Evolutionary conservation across 192 early-diverging fungal species (phyloP).

Genomic region (Backusella liffmaniae): DNA sequence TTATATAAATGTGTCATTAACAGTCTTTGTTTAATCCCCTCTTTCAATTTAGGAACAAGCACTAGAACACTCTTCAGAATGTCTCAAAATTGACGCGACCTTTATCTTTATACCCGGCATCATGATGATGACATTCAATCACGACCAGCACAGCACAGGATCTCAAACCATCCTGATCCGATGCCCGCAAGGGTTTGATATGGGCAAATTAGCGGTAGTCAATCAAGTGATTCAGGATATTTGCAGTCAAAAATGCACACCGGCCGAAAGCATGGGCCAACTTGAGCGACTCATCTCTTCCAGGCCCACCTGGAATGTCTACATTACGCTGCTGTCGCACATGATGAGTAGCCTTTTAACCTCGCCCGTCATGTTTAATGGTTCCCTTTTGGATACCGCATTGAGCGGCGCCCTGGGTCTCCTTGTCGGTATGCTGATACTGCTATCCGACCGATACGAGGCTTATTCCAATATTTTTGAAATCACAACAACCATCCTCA

Average conservation of each 20-base stretch:
- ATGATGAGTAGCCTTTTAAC: constrained; percentile 53
- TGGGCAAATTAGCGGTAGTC: constrained; percentile 62
- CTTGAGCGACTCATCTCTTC: constrained; percentile 53
- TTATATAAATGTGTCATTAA: not conserved
- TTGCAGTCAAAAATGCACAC: constrained; percentile 45
- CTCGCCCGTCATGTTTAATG: constrained; percentile 62
- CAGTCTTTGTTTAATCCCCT: not conserved
- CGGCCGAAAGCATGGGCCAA: constrained; percentile 41
- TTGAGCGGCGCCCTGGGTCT: constrained; percentile 52
- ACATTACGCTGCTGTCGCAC: constrained; percentile 49
- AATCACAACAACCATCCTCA: constrained; percentile 21
- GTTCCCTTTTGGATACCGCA: constrained; percentile 52
- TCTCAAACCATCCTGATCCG: constrained; percentile 67
- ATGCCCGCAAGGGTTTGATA: constrained; percentile 62
- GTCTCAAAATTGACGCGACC: constrained; percentile 56
- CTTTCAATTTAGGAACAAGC: constrained; percentile 30
- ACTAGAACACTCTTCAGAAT: constrained; percentile 37
- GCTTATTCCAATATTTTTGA: constrained; percentile 67
- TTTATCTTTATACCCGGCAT: constrained; percentile 65
- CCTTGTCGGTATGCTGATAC: constrained; percentile 54
- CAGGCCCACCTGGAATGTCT: constrained; percentile 54
- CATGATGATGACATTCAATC: constrained; percentile 67
- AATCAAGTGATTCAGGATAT: constrained; percentile 54
- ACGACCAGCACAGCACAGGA: constrained; percentile 37
- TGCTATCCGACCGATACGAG: constrained; percentile 55